Base-by-base conservation (phyloP, 2,329 filamentous ascomycete species). In the Fusarium ramigenum region DNA sequence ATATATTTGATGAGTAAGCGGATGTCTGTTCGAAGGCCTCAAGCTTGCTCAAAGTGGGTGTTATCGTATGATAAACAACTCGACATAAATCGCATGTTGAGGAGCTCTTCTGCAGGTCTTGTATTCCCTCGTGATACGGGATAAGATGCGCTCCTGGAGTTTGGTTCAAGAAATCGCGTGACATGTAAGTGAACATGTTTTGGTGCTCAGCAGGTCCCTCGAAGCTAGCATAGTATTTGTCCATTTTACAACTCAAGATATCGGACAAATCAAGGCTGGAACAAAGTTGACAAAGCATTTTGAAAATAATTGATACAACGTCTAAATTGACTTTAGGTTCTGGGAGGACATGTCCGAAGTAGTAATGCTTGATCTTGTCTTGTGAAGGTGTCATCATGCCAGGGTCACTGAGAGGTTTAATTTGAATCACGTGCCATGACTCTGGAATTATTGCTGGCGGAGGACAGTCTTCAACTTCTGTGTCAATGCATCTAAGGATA, bases 51-150 rank as follows among this genome's bases (percentile, higher is more conserved):
- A 4, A 30, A 37, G 4, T n/a, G 12, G 12, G 36, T 3, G 8
- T 16, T 36, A n/a, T 46, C 8, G 16, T 37, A 1, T 18, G 21
- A 3, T 34, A 23, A 25, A 63, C 3, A 3, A 11, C 23, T 9
- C 6, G 23, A 2, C 61, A 63, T 3, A 63, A 23, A 19, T 50
- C 37, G 18, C 61, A 63, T 25, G 1, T 1, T 9, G 19, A 7
- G 4, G 32, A 37, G 7, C 16, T 39, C 5, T 16, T 2, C 7
- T 9, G 23, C 5, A 50, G 11, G 1, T 43, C 37, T 2, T 34
- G 2, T 1, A 44, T 1, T 0, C 28, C 14, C 3, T 9, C 1
- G 7, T 60, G 19, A 11, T 43, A 63, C 1, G 54, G 30, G 1
- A 60, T 11, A 21, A 59, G 14, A 8, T 4, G 5, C 1, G n/a